Percentiles rank a stretch among this genome's conserved stretches.
Evolutionary conservation across 805 yeast genomes (phyloP).

Genomic region (Cyberlindnera veronae): DNA sequence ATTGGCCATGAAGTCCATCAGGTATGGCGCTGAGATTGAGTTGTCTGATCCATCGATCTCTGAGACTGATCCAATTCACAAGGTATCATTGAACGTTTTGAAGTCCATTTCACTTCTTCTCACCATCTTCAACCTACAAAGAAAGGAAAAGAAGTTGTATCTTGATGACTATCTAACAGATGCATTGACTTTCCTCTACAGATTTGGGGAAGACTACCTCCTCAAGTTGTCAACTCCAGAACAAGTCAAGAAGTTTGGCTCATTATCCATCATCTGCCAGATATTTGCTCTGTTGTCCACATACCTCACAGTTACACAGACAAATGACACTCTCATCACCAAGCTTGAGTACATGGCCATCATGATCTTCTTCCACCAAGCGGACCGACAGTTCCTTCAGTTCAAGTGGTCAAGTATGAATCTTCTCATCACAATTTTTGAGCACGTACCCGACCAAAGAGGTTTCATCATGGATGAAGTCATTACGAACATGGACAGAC

Average conservation of each 20-base stretch:
- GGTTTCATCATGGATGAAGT: conserved; percentile 60
- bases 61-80: conserved; percentile 3
- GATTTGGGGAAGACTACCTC: conserved; percentile 31
- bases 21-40: conserved; percentile 21
- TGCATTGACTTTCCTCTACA: conserved; percentile 38
- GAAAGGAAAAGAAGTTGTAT: conserved; percentile 41
- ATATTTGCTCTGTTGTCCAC: conserved; percentile 19
- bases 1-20: conserved; percentile 30
- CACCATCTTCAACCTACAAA: conserved; percentile 37
- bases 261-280: conserved; percentile 11
- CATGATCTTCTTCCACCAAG: conserved; percentile 35
- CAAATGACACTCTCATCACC: conserved; percentile 53
- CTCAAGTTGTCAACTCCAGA: conserved; percentile 14
- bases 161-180: conserved; percentile 42
- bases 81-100: conserved; percentile 12
- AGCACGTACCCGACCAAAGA: conserved; percentile 45
- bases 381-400: conserved; percentile 19
- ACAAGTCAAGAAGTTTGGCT: background rate
- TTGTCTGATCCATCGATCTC: conserved; percentile 8
- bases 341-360: conserved; percentile 53
- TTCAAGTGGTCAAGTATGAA: conserved; percentile 19
- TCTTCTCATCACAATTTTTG: conserved; percentile 26
- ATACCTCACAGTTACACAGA: conserved; percentile 17
- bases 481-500: conserved; percentile 44
- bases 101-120: conserved; percentile 32